phyloP scores from a whole-genome alignment of 2,329 filamentous ascomycete species.

The Aureobasidium mangrovei region DNA sequence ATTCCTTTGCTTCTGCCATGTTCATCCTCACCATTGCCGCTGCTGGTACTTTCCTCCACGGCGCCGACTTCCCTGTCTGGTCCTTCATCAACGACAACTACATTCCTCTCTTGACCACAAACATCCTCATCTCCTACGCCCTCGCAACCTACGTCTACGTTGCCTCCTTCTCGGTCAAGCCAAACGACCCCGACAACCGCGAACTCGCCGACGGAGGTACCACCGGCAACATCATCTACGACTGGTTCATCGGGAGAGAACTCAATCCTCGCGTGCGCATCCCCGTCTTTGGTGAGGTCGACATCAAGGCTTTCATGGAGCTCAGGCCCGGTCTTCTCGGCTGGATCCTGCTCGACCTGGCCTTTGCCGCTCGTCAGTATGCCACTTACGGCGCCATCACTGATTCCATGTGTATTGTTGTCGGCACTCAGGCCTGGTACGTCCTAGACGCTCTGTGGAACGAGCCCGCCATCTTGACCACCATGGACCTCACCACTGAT shows the following conservation, averaged over 20 bases:
- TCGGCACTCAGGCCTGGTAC: constrained; percentile 70
- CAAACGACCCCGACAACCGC: constrained; percentile 61
- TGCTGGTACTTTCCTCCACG: constrained; percentile 66
- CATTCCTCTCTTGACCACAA: constrained; percentile 72
- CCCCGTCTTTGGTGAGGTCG: constrained; percentile 73
- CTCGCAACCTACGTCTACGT: constrained; percentile 74
- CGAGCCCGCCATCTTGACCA: constrained; percentile 82
- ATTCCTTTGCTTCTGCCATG: constrained; percentile 63
- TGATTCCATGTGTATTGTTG: constrained; percentile 71
- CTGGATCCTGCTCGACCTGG: constrained; percentile 77
- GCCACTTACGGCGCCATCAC: constrained; percentile 73
- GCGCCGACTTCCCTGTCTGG: constrained; percentile 80
- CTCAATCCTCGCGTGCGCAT: constrained; percentile 79
- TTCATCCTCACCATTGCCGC: constrained; percentile 62
- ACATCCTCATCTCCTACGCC: constrained; percentile 64
- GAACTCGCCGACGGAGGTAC: constrained; percentile 76
- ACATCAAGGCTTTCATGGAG: constrained; percentile 86
- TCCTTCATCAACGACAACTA: constrained; percentile 90
- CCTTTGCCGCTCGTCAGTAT: constrained; percentile 83
- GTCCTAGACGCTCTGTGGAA: constrained; percentile 78
- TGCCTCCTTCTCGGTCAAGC: constrained; percentile 70
- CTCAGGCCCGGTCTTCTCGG: constrained; percentile 85
- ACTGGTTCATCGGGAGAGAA: constrained; percentile 95
- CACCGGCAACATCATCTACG: constrained; percentile 78
- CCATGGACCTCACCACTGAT: constrained; percentile 87